Base-by-base conservation (phyloP, 1,284 basidiomycete genomes). In the Xanthoconium separans region DNA sequence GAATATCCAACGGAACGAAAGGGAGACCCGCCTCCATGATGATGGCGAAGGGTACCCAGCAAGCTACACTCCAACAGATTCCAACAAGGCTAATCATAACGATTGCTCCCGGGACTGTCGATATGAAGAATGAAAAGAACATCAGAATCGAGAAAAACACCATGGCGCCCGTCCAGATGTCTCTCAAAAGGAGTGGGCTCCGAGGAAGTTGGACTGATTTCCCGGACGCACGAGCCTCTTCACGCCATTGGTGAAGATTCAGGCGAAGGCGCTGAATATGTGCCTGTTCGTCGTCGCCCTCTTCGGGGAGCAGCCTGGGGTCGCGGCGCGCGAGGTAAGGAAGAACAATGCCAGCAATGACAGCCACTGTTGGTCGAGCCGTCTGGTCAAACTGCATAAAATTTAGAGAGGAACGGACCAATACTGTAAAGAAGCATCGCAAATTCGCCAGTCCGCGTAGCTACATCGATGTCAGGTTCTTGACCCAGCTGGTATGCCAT, bases 1-100 rank as follows among this genome's bases (percentile, higher is more conserved):
- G 27, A 27, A 27, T 12, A 20, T 22, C n/a, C 18, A 33, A 33
- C 18, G 33, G 24, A 34, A 31, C 2, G 9, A 50, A 22, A 24
- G 16, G 3, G 33, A 53, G 34, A 64, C 79, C 54, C 58, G 84
- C 91, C 83, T 94, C 93, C 93, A 95, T 95, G 70, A 95, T 92
- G 65, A 95, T 93, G 15, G 91, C 87, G 58, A 90, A 91, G 4
- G 89, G 87, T 51, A 91, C 91, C 94, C 94, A 97, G 74, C 92
- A 93, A 15, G 93, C 92, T 22, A 97, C 90, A 2, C 93, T 92
- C 95, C 95, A 98, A 68, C 89, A 93, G 39, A 97, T 89, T 40
- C 95, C 95, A 15, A 95, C 84, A 39, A 95, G 70, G 49, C 86
- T 85, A 50, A 98, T 91, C 62, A 91, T 84, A 24, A 85, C 69